Evolutionary conservation across 2,329 filamentous ascomycete genomes (phyloP).

Genomic region (Lasiodiplodia hormozganensis): DNA sequence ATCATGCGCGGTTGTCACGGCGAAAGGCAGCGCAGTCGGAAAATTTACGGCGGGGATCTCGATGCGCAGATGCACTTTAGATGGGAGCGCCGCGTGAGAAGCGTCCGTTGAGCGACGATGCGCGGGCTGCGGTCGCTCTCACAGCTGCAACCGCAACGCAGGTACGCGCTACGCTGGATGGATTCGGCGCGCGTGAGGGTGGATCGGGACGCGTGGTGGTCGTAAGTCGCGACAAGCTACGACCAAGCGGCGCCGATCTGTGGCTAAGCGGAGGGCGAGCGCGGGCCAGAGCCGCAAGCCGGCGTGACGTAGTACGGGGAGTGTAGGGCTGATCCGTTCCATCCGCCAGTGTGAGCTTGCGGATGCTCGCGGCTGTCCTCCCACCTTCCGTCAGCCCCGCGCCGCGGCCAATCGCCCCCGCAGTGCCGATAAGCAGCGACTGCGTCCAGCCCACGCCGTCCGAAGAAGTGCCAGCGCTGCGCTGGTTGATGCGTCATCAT

Average conservation of each 20-base stretch:
- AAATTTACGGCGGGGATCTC: background rate
- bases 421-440: conserved; percentile 12
- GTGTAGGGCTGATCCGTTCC: conserved; percentile 24
- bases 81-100: background rate
- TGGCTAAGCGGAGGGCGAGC: background rate
- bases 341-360: background rate
- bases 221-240: conserved; percentile 24
- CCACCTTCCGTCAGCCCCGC: conserved; percentile 8
- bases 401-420: conserved; percentile 2
- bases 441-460: conserved; percentile 11
- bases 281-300: conserved; percentile 25
- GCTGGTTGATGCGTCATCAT: conserved; percentile 22
- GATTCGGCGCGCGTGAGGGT: background rate
- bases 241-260: conserved; percentile 24
- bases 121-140: background rate
- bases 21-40: conserved; percentile 7
- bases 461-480: conserved; percentile 1
- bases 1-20: conserved; percentile 11
- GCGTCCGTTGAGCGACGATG: background rate
- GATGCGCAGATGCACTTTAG: background rate
- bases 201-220: background rate
- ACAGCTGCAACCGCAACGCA: background rate
- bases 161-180: background rate
- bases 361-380: conserved; percentile 26
- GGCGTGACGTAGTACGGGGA: conserved; percentile 14